Percentiles rank a stretch among this genome's conserved stretches.
These are phyloP conservation scores for Cercospora sp. DNA, from an alignment of 2,329 filamentous ascomycete species.

Conservation along the genomic window DNA sequence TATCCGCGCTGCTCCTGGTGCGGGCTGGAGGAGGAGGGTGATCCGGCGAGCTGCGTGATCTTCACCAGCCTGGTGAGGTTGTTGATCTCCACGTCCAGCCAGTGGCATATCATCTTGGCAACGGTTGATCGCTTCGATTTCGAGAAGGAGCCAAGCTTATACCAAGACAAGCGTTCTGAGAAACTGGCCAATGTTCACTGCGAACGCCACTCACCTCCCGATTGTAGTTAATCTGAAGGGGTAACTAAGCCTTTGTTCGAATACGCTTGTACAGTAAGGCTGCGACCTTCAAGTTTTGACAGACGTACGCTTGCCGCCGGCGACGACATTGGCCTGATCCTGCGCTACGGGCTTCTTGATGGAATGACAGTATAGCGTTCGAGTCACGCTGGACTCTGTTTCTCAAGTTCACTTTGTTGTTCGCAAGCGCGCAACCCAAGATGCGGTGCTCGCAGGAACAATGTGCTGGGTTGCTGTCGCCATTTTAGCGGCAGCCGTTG, in stretches of 20 bases:
- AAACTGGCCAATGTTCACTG: neutral
- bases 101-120: slow-evolving; percentile 9
- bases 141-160: slow-evolving; percentile 17
- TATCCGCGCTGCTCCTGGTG: slow-evolving; percentile 1
- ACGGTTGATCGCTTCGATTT: slow-evolving; percentile 10
- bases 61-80: neutral
- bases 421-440: neutral
- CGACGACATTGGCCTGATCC: neutral
- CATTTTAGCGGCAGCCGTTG: neutral
- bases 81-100: slow-evolving; percentile 15
- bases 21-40: slow-evolving; percentile 3
- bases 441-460: neutral
- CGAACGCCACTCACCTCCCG: slow-evolving; percentile 18
- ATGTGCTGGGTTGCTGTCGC: neutral
- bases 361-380: neutral
- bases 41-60: slow-evolving; percentile 6
- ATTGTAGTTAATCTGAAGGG: slow-evolving; percentile 16
- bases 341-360: neutral
- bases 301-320: neutral
- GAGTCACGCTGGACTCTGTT: neutral
- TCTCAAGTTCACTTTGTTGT: neutral
- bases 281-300: slow-evolving; percentile 8
- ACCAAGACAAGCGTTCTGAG: slow-evolving; percentile 6
- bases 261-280: slow-evolving; percentile 17
- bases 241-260: slow-evolving; percentile 2